Evolutionary conservation across 352 stramenopile genomes (phyloP).

Genomic region (Phytophthora sansomeana): DNA sequence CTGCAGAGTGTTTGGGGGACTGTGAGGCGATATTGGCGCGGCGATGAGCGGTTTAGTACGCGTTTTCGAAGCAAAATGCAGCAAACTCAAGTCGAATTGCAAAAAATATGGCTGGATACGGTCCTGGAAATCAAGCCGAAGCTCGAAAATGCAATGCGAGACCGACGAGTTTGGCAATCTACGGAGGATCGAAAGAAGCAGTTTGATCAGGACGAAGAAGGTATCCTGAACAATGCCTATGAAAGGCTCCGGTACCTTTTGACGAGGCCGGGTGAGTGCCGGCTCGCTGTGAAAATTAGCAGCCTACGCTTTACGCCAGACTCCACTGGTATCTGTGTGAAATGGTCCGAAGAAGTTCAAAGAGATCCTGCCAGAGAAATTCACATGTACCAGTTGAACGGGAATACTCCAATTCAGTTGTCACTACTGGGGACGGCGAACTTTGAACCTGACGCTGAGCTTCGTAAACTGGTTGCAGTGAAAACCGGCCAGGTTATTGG

Average conservation of each 20-base stretch:
- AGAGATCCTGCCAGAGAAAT: slow-evolving; percentile 27
- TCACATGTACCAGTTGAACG: slow-evolving; percentile 6
- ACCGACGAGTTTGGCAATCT: background rate
- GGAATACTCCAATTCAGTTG: background rate
- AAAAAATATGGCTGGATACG: background rate
- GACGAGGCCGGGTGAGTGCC: background rate
- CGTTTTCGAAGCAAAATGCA: slow-evolving; percentile 5
- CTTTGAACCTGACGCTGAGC: slow-evolving; percentile 15
- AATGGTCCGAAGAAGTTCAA: slow-evolving; percentile 23
- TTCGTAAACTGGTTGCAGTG: slow-evolving; percentile 20
- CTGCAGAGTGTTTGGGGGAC: too few relatives aligned
- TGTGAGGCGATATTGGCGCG: too few relatives aligned
- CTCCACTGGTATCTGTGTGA: background rate
- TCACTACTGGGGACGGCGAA: slow-evolving; percentile 18
- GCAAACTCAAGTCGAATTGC: background rate
- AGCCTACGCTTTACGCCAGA: slow-evolving; percentile 2
- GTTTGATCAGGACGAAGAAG: background rate
- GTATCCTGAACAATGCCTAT: background rate
- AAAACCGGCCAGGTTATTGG: slow-evolving; percentile 13
- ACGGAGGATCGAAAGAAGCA: background rate
- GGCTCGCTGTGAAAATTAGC: slow-evolving; percentile 2
- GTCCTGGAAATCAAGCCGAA: background rate
- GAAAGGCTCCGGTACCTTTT: background rate
- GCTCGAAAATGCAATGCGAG: background rate
- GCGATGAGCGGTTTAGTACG: background rate